A percentile compares a stretch with the other conserved stretches of the same genome.
These are phyloP conservation scores for Eurotiales sp. DNA, from an alignment of 2,329 filamentous ascomycete species.

Conservation along the genomic window DNA sequence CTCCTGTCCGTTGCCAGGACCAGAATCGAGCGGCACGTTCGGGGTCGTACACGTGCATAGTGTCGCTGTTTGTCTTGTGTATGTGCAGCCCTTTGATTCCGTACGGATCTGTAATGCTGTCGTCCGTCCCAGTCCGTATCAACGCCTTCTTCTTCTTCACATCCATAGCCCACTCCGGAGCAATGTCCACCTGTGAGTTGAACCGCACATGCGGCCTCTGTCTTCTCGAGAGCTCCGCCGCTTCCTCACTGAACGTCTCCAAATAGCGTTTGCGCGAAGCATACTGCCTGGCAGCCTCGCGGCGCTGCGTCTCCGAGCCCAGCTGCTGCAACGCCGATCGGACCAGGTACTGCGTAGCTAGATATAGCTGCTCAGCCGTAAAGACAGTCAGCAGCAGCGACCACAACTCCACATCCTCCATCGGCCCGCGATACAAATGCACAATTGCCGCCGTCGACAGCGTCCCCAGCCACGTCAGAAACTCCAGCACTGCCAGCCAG, in stretches of 20 bases:
- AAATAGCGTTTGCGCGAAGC: constrained; percentile 72
- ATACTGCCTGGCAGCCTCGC: constrained; percentile 75
- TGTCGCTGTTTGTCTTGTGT: constrained; percentile 3
- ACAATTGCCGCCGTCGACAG: constrained; percentile 83
- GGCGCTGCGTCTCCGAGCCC: constrained; percentile 76
- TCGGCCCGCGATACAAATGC: constrained; percentile 66
- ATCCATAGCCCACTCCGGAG: constrained; percentile 15
- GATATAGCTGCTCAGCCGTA: constrained; percentile 79
- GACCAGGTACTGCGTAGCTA: constrained; percentile 67
- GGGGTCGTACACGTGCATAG: constrained; percentile 31
- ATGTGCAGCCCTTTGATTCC: not conserved
- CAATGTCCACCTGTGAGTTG: constrained; percentile 24
- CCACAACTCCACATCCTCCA: constrained; percentile 61
- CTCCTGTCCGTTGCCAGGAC: constrained; percentile 48
- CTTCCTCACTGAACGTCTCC: constrained; percentile 34
- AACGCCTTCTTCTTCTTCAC: not conserved
- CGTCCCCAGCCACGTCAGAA: constrained; percentile 91
- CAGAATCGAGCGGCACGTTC: constrained; percentile 48
- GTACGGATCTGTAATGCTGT: not conserved
- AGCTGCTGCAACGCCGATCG: constrained; percentile 69
- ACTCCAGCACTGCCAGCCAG: constrained; percentile 79
- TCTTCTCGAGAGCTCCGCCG: not conserved
- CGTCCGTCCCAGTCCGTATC: not conserved
- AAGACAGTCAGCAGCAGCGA: constrained; percentile 75
- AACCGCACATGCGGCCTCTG: constrained; percentile 29